Conservation (phyloP, 2,329 filamentous ascomycete genomes). For the Fusarium odoratissimum region DNA sequence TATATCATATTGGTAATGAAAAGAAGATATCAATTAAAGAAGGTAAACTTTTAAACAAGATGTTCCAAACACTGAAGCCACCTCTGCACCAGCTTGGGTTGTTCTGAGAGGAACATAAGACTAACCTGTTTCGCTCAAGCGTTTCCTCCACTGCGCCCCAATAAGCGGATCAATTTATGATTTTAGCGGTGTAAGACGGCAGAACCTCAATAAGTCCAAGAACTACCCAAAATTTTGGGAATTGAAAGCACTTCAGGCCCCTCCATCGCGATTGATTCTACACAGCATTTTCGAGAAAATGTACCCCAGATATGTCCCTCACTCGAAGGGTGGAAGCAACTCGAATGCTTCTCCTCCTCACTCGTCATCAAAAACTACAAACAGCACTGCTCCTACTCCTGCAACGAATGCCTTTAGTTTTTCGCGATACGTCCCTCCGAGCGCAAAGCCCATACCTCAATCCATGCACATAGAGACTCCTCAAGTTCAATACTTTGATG, state of each 20-base stretch:
- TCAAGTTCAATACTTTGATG: conserved; percentile 45
- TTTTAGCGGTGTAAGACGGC: conserved; percentile 52
- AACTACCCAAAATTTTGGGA: conserved; percentile 51
- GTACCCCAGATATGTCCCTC: conserved; percentile 59
- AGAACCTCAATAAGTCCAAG: conserved; percentile 52
- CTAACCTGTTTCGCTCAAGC: neutral
- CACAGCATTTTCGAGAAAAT: conserved; percentile 42
- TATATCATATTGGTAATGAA: neutral
- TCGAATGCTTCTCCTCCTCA: neutral
- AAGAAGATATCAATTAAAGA: neutral
- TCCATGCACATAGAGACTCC: conserved; percentile 12
- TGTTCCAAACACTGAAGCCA: neutral
- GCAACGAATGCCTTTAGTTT: conserved; percentile 48
- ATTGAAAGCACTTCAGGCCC: conserved; percentile 16
- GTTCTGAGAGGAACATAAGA: neutral
- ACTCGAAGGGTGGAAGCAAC: conserved; percentile 38
- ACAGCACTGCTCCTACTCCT: neutral
- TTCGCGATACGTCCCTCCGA: conserved; percentile 56
- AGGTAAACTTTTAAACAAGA: neutral
- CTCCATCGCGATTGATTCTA: conserved; percentile 24
- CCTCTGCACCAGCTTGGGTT: neutral
- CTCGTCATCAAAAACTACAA: neutral
- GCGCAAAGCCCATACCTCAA: conserved; percentile 39
- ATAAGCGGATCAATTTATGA: conserved; percentile 39
- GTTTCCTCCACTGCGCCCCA: neutral